A percentile compares a stretch with the other conserved stretches of the same genome.
phyloP scores from a whole-genome alignment of 805 yeast species.

The Groenewaldozyma tartarivorans region DNA sequence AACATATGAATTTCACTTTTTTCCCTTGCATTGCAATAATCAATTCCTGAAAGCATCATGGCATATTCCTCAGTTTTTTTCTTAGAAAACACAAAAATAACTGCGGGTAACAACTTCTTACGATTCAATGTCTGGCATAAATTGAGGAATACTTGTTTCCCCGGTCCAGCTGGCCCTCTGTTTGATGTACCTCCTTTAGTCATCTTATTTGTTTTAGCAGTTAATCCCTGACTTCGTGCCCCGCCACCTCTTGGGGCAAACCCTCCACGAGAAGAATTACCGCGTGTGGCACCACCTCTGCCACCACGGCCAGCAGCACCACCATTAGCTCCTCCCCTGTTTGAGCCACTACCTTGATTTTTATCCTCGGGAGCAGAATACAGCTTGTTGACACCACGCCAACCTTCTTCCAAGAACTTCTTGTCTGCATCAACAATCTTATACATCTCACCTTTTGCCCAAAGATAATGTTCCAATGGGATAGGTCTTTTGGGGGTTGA shows the following conservation, averaged over 20 bases:
- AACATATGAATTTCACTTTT: slow-evolving; percentile 90
- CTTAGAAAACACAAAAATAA: slow-evolving; percentile 86
- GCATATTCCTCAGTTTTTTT: slow-evolving; percentile 93
- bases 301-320: slow-evolving; percentile 31
- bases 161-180: slow-evolving; percentile 40
- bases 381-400: slow-evolving; percentile 24
- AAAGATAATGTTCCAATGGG: slow-evolving; percentile 76
- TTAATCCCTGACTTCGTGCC: slow-evolving; percentile 22
- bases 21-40: slow-evolving; percentile 77
- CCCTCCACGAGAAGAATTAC: slow-evolving; percentile 26
- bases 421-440: slow-evolving; percentile 71
- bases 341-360: slow-evolving; percentile 12
- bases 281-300: slow-evolving; percentile 27
- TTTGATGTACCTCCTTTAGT: neutral
- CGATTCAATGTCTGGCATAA: slow-evolving; percentile 61
- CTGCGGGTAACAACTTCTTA: slow-evolving; percentile 77
- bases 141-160: slow-evolving; percentile 68
- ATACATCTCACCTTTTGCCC: slow-evolving; percentile 68
- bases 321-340: slow-evolving; percentile 38
- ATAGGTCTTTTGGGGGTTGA: slow-evolving; percentile 96
- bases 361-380: slow-evolving; percentile 2
- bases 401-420: slow-evolving; percentile 56
- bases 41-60: slow-evolving; percentile 58
- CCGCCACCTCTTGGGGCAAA: slow-evolving; percentile 20
- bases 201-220: slow-evolving; percentile 23